Evolutionary conservation across 352 stramenopile genomes (phyloP).

Genomic region (Blastocystis sp.): DNA sequence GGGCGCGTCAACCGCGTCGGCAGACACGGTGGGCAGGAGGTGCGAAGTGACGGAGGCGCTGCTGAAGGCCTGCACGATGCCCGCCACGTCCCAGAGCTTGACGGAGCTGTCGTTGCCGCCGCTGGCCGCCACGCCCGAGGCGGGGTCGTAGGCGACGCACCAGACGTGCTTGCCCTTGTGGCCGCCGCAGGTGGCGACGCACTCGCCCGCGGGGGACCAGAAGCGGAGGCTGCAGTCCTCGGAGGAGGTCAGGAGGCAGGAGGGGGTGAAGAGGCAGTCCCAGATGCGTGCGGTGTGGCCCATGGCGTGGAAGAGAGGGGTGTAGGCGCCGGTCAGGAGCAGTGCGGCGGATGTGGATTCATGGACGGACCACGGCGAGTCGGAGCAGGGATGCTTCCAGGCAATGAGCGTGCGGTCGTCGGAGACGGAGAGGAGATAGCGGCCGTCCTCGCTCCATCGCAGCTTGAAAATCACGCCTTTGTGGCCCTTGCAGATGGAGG

Average conservation of each 20-base stretch:
- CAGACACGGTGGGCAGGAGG: not conserved
- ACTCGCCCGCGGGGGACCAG: constrained; percentile 3
- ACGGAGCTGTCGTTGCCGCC: constrained; percentile 61
- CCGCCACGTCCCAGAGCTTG: constrained; percentile 47
- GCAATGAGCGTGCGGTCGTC: constrained; percentile 58
- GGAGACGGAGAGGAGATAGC: constrained; percentile 66
- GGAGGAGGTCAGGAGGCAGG: constrained; percentile 18
- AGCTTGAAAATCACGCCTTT: constrained; percentile 67
- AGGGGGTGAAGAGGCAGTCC: constrained; percentile 44
- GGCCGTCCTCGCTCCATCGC: constrained; percentile 57
- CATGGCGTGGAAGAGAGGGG: constrained; percentile 14
- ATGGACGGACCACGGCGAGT: not conserved
- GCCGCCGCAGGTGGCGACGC: not conserved
- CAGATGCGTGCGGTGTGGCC: constrained; percentile 52
- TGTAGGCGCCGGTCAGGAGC: not conserved
- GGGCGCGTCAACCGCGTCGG: not conserved
- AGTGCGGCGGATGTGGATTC: not conserved
- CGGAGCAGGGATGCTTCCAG: not conserved
- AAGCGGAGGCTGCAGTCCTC: constrained; percentile 60
- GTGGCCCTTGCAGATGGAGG: constrained; percentile 28
- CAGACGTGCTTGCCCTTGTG: constrained; percentile 68
- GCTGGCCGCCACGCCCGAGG: not conserved
- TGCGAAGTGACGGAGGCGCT: not conserved
- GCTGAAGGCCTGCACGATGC: constrained; percentile 1
- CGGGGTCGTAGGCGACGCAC: constrained; percentile 35